Base-by-base conservation (phyloP, 2,329 filamentous ascomycete species). In the Claviceps sp. region DNA sequence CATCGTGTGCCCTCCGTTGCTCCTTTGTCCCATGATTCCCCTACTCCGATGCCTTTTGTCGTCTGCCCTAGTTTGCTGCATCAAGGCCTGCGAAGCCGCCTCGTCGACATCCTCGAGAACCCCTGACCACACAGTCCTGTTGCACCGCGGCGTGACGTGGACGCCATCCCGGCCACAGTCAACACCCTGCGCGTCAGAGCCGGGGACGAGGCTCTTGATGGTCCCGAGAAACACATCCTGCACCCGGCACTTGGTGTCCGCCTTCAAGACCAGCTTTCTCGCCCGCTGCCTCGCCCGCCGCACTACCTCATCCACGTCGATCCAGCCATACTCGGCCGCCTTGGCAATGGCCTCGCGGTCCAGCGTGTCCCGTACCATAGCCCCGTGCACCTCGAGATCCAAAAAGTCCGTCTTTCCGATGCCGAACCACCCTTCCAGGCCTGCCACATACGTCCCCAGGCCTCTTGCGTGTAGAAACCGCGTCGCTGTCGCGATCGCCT, bases 361-460 rank as follows among this genome's bases (percentile, higher is more conserved):
- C 23, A 59, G 38, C 9, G 45, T 52, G 5, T 64, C 59, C 22
- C 55, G 53, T 4, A 63, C 26, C 7, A 65, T 53, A 7, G 51
- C 40, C 8, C 43, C 38, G 17, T 64, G 58, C 1, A 64, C 55
- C 4, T 53, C 37, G 13, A 66, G 37, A 5, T 52, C 50, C 9
- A 65, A 40, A 45, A 66, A 66, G 22, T 57, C 58, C 14, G 52
- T 39, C 8, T 44, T 45, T 0, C 50, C 50, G 1, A 45, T 49
- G 1, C 55, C 53, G 6, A 50, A 47, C 52, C 58, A 62, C 4
- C 36, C 29, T 3, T 55, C 14, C 13, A 66, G 54, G 2, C 50
- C 40, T 0, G 26, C n/a, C 1, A 51, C 38, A 13, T 58, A 48
- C 0, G 38, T 34, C 0, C 22, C 36, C 4, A 60, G 53, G 0